Percentiles rank a stretch among this genome's conserved stretches.
Evolutionary conservation across 306 rosid species (phyloP).

Genomic region (Castanea crenata): DNA sequence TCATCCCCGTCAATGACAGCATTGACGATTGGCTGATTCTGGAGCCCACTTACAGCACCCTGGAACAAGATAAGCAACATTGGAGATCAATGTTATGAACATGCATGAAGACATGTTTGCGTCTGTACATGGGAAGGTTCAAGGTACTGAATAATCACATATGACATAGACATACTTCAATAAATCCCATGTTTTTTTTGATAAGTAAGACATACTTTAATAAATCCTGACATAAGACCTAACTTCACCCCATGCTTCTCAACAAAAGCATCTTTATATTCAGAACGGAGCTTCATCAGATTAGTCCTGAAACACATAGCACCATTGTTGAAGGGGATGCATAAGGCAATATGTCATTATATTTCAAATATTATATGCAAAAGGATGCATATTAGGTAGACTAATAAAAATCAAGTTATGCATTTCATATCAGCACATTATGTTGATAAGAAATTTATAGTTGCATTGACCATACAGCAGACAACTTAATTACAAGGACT

Average conservation of each 20-base stretch:
- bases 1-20: slow-evolving; percentile 75
- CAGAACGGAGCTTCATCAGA: slow-evolving; percentile 60
- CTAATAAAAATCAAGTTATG: not conserved
- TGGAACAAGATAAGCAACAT: slow-evolving; percentile 24
- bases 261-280: slow-evolving; percentile 59
- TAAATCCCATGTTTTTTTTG: slow-evolving; percentile 30
- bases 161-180: slow-evolving; percentile 33
- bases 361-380: not conserved
- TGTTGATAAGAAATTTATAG: not conserved
- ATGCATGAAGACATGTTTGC: not conserved
- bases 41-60: slow-evolving; percentile 67
- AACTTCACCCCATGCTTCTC: slow-evolving; percentile 63
- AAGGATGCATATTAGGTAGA: not conserved
- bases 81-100: not conserved
- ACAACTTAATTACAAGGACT: not conserved
- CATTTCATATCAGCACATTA: not conserved
- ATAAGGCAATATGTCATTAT: not conserved
- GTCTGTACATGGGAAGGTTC: not conserved
- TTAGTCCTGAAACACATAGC: slow-evolving; percentile 48
- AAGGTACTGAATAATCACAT: slow-evolving; percentile 2
- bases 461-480: not conserved
- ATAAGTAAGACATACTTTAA: slow-evolving; percentile 32
- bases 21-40: slow-evolving; percentile 52
- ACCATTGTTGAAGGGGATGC: not conserved
- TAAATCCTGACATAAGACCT: slow-evolving; percentile 65